Evolutionary conservation across 1,284 basidiomycete species (phyloP).

Genomic region (Psilocybe mexicana): DNA sequence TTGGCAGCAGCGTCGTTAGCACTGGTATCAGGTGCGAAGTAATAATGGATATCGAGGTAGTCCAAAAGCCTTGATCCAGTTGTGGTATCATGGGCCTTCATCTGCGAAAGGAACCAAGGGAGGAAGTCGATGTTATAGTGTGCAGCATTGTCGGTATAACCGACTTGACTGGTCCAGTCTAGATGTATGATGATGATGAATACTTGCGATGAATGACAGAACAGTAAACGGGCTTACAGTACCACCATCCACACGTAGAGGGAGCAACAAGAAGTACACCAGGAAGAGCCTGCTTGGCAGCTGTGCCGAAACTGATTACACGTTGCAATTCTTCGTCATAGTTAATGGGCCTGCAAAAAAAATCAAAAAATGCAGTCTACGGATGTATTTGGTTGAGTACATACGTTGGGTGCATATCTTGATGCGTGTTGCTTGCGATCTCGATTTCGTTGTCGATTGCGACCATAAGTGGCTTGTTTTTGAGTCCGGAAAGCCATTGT

Average conservation of each 20-base stretch:
- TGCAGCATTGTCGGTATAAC: constrained; percentile 47
- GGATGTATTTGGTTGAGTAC: constrained; percentile 9
- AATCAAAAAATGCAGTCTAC: neutral
- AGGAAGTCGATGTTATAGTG: constrained; percentile 52
- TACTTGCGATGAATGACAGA: neutral
- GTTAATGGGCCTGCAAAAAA: constrained; percentile 33
- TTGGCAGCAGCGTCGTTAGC: constrained; percentile 51
- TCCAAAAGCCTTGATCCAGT: constrained; percentile 45
- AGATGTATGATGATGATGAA: neutral
- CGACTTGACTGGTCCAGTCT: constrained; percentile 51
- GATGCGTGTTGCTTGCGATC: constrained; percentile 50
- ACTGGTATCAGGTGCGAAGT: constrained; percentile 49
- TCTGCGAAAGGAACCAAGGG: constrained; percentile 52
- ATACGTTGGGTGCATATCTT: constrained; percentile 51
- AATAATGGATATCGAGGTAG: constrained; percentile 55
- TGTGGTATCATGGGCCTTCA: constrained; percentile 37
- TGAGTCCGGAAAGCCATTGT: constrained; percentile 42
- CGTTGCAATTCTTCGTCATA: constrained; percentile 52
- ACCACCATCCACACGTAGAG: constrained; percentile 55
- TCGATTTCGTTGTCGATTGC: constrained; percentile 56
- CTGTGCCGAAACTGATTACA: constrained; percentile 40
- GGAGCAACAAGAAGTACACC: constrained; percentile 45
- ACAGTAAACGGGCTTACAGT: constrained; percentile 35
- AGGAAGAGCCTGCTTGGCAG: constrained; percentile 45
- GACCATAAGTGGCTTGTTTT: constrained; percentile 46